Percentiles rank a stretch among this genome's conserved stretches.
These are phyloP conservation scores for Cercospora zeae-maydis DNA, from an alignment of 2,329 filamentous ascomycete species.

Conservation along the genomic window DNA sequence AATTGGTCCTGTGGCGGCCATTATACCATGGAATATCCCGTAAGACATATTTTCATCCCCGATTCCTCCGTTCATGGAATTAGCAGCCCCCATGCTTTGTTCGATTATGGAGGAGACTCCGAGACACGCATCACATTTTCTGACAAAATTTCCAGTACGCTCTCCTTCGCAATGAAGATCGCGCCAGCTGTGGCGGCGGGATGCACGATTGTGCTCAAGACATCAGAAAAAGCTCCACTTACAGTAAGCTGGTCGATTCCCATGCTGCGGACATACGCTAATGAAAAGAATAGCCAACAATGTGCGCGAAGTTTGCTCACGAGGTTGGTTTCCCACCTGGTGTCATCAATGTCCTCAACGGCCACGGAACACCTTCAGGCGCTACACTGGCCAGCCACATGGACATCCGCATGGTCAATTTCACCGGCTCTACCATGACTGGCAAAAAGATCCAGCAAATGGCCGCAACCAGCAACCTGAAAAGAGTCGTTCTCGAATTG, in stretches of 20 bases:
- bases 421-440: constrained; percentile 70
- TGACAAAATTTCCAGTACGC: constrained; percentile 38
- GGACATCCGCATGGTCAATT: constrained; percentile 69
- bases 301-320: constrained; percentile 26
- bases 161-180: constrained; percentile 74
- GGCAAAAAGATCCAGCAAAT: constrained; percentile 42
- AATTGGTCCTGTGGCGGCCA: constrained; percentile 45
- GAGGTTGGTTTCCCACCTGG: constrained; percentile 73
- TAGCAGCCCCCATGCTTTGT: too few relatives aligned
- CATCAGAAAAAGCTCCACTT: constrained; percentile 14
- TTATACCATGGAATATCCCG: constrained; percentile 82
- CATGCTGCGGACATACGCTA: background rate
- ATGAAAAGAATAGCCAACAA: constrained; percentile 12
- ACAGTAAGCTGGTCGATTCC: background rate
- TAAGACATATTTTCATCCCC: background rate
- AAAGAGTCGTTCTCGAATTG: constrained; percentile 58
- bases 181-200: constrained; percentile 60
- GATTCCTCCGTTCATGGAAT: too few relatives aligned
- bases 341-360: constrained; percentile 70
- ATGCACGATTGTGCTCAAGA: constrained; percentile 53
- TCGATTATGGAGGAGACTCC: too few relatives aligned
- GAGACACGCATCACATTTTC: background rate
- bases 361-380: constrained; percentile 55
- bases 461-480: constrained; percentile 42
- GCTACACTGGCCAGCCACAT: constrained; percentile 63